Base-by-base conservation (phyloP, 2,329 filamentous ascomycete species). In the Dactylellina parvicollis region DNA sequence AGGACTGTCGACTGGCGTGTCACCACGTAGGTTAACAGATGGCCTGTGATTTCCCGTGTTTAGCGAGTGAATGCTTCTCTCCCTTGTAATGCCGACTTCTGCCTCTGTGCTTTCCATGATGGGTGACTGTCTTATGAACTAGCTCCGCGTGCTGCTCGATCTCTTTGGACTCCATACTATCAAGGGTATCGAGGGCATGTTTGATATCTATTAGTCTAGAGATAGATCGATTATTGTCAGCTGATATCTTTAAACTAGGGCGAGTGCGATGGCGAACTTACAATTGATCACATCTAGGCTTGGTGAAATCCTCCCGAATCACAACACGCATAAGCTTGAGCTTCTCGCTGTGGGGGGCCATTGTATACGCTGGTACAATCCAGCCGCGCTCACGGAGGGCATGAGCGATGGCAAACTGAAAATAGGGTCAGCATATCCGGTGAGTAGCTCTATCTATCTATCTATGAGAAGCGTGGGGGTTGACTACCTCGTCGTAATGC, bases 341-440 rank as follows among this genome's bases (percentile, higher is more conserved):
- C 75, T 88, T 84, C 64, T 91, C 84, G 16, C 91, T 92, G 80
- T 96, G 86, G 16, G 93, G 93, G 0, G 94, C 94, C 94, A 97
- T 97, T 38, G 93, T 98, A 82, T 98, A 98, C 0, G 94, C 94
- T 0, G 94, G 94, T 0, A 97, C 91, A 28, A 97, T 90, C 94
- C 94, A 98, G 44, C 92, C 91, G 32, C 92, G 87, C 75, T 91
- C 88, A 56, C 94, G 90, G 24, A 97, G 86, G 81, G 92, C 90
- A 79, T 96, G 92, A 0, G 94, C 93, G 40, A 92, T 82, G 0
- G 89, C 86, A 74, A 92, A 93, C 81, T 93, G 87, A 92, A 57
- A 84, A 81, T 24, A n/a, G n/a, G n/a, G n/a, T n/a, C n/a, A n/a
- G n/a, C n/a, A n/a, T 85, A 84, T 55, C 36, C 5, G 4, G 9